Evolutionary conservation across 1,139 yeast genomes (phyloP), one percentile per base, ranked within the genome.

Genomic region (Magnusiomyces fungicola): DNA sequence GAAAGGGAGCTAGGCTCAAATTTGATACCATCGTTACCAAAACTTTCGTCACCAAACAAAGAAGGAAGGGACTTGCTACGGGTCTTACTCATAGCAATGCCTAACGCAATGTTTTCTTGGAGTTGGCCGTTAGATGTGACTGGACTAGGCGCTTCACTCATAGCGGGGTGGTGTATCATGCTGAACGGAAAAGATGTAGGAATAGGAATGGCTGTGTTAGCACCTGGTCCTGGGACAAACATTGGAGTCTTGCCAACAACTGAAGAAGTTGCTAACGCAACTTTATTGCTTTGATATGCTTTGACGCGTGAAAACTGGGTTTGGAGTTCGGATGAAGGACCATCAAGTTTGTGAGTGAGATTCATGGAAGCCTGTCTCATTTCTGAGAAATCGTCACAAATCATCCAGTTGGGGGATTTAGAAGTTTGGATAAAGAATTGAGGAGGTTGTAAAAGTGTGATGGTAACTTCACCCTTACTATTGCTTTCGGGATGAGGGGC

Each of bases 301-400:
- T 18, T 32, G n/a, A 32, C n/a, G 5, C 34, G 34, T 14, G 16
- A n/a, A 5, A 61, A 43, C 44, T 58, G 58, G 3, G 49, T 25
- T 22, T 51, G 56, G n/a, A 62, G 47, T 34, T 51, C 46, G 18
- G 32, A 39, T 40, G 51, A 50, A 2, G 60, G 58, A 1, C 69
- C 69, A 3, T 54, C 50, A 21, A 64, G 36, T 5, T 50, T 47
- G 49, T 65, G 69, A n/a, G 53, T 53, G 32, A 51, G 43, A 6
- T 54, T 51, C 10, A 41, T 41, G 19, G 65, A 54, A 2, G 63
- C 67, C 46, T 63, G 66, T 38, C 49, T 52, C 27, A 50, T 46
- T 33, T 59, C 66, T 1, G 68, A 61, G 51, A 65, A 66, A 49
- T 66, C 69, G 9, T 55, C 58, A 33, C 63, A 58, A 33, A 50